These are phyloP conservation scores for Heritiera littoralis DNA, from an alignment of 345 rosid genomes.

Conservation along the genomic window DNA sequence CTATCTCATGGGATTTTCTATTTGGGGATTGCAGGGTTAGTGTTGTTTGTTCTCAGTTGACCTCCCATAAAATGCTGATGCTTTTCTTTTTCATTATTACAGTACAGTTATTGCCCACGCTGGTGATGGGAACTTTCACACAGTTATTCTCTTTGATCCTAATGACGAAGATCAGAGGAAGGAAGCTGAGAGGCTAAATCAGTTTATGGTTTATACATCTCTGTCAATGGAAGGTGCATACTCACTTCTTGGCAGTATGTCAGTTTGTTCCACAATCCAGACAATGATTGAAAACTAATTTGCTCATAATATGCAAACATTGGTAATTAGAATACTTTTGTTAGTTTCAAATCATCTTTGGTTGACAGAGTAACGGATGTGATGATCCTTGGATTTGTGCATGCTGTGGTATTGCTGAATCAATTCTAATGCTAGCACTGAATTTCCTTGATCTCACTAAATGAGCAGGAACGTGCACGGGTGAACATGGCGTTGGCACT, in stretches of 20 bases:
- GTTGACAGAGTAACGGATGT: not conserved
- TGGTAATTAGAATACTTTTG: not conserved
- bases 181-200: conserved; percentile 81
- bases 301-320: not conserved
- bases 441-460: conserved; percentile 17
- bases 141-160: conserved; percentile 76
- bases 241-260: not conserved
- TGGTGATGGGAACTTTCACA: conserved; percentile 94
- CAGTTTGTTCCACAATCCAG: not conserved
- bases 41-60: conserved; percentile 1
- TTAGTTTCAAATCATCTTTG: not conserved
- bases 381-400: not conserved
- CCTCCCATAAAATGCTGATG: not conserved
- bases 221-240: conserved; percentile 77
- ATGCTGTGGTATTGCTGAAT: not conserved
- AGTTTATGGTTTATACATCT: conserved; percentile 77
- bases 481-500: conserved; percentile 95
- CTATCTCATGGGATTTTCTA: not conserved
- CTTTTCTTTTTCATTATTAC: conserved; percentile 26
- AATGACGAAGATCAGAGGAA: conserved; percentile 54
- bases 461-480: conserved; percentile 86
- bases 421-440: not conserved
- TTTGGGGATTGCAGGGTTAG: not conserved
- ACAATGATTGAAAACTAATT: not conserved
- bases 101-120: conserved; percentile 92